Conservation (phyloP, 148 eudicot species). For the Diospyros lotus region DNA sequence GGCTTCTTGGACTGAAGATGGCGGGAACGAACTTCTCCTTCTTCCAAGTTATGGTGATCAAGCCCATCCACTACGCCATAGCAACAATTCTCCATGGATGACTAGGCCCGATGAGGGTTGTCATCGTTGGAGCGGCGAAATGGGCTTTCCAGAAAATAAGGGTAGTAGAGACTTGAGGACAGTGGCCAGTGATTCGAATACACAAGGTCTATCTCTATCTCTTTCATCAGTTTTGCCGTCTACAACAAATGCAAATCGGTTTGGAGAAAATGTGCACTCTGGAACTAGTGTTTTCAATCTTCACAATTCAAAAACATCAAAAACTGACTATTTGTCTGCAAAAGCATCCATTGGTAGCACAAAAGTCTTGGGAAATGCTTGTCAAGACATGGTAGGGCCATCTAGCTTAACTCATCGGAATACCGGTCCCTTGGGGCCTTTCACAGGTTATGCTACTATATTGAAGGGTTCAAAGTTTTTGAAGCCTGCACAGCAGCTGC, state of each 20-base stretch:
- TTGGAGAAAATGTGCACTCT: conserved; percentile 4
- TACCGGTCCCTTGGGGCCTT: conserved; percentile 45
- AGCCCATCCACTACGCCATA: background rate
- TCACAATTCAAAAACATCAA: background rate
- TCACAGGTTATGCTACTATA: conserved; percentile 46
- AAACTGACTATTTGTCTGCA: background rate
- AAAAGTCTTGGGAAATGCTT: conserved; percentile 3
- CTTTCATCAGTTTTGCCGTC: conserved; percentile 25
- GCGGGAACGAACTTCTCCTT: conserved; percentile 14
- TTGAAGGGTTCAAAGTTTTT: conserved; percentile 34
- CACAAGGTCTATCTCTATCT: conserved; percentile 35
- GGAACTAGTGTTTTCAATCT: background rate
- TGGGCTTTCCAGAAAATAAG: conserved; percentile 13
- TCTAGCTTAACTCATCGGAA: conserved; percentile 18
- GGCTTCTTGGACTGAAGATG: conserved; percentile 10
- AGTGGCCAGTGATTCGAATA: conserved; percentile 13
- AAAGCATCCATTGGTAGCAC: conserved; percentile 5
- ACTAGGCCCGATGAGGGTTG: background rate
- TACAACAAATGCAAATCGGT: conserved; percentile 6
- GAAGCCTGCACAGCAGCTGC: conserved; percentile 38
- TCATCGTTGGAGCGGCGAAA: conserved; percentile 10
- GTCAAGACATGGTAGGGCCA: conserved; percentile 17
- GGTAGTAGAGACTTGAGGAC: conserved; percentile 12
- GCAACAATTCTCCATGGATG: background rate
- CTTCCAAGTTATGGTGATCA: conserved; percentile 15